Percentiles rank a stretch among this genome's conserved stretches.
phyloP scores from a whole-genome alignment of 2,329 filamentous ascomycete genomes.

The Dothideomycetes sp. region DNA sequence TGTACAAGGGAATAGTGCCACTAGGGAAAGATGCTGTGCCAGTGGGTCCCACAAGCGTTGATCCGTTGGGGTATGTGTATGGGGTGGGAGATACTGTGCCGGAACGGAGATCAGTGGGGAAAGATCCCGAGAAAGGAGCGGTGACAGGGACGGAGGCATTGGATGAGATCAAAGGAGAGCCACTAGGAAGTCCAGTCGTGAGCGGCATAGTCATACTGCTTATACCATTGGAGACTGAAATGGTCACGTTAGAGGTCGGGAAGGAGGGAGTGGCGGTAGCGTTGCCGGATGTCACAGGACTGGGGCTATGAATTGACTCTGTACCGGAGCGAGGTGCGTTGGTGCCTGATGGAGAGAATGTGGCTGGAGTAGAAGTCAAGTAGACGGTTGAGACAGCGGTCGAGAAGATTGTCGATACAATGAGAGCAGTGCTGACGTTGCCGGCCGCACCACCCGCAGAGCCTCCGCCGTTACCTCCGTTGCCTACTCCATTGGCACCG shows the following conservation, averaged over 20 bases:
- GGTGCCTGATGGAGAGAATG: neutral
- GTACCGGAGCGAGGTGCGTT: conserved; percentile 2
- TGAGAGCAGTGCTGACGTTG: conserved; percentile 6
- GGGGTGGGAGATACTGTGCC: neutral
- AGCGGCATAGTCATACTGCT: conserved; percentile 1
- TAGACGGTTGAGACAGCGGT: conserved; percentile 8
- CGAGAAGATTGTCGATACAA: conserved; percentile 8
- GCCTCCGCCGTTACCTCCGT: conserved; percentile 6
- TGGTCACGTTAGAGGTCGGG: neutral
- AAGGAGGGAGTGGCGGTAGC: neutral
- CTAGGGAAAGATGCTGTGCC: neutral
- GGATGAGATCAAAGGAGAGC: neutral
- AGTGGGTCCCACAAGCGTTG: neutral
- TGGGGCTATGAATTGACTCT: neutral
- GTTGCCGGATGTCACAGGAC: neutral
- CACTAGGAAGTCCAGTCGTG: neutral
- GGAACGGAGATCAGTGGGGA: neutral
- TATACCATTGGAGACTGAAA: conserved; percentile 4
- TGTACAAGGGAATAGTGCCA: neutral
- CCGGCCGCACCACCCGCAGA: conserved; percentile 7
- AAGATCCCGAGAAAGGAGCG: conserved; percentile 4
- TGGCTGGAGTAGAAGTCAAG: neutral
- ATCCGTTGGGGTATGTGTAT: neutral
- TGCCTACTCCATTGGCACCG: conserved; percentile 1
- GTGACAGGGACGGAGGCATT: conserved; percentile 2